Evolutionary conservation across 805 yeast genomes (phyloP).

Genomic region (Metschnikowia borealis): DNA sequence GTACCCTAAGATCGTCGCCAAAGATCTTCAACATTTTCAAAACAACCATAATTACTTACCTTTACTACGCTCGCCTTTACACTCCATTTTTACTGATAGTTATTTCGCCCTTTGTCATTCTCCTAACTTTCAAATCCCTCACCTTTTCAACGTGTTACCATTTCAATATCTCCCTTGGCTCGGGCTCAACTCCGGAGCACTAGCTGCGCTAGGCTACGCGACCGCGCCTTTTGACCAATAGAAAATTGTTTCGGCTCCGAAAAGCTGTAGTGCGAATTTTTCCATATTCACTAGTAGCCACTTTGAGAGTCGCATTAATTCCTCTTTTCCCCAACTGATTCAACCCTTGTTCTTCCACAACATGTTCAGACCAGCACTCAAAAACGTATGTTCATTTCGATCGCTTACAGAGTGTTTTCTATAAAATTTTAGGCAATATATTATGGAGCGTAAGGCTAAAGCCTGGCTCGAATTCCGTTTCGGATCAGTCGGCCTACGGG

Average conservation of each 20-base stretch:
- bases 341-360: constrained; percentile 9
- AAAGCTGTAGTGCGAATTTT: constrained; percentile 15
- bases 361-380: constrained; percentile 20
- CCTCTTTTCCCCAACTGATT: constrained; percentile 6
- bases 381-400: constrained; percentile 15
- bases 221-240: constrained; percentile 13
- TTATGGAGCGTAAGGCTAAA: background rate
- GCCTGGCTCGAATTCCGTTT: background rate
- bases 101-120: too few species aligned
- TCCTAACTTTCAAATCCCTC: too few species aligned
- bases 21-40: too few species aligned
- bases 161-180: background rate
- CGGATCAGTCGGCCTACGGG: background rate
- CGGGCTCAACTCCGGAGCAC: constrained; percentile 6
- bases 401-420: background rate
- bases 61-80: too few species aligned
- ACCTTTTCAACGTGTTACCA: too few species aligned
- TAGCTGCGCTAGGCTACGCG: constrained; percentile 2
- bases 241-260: constrained; percentile 18
- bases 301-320: constrained; percentile 4
- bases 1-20: too few species aligned
- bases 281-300: constrained; percentile 7
- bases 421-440: background rate
- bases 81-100: too few species aligned
- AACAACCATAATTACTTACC: too few species aligned